Conservation (phyloP, 345 rosid genomes). For the Turritis glabra region DNA sequence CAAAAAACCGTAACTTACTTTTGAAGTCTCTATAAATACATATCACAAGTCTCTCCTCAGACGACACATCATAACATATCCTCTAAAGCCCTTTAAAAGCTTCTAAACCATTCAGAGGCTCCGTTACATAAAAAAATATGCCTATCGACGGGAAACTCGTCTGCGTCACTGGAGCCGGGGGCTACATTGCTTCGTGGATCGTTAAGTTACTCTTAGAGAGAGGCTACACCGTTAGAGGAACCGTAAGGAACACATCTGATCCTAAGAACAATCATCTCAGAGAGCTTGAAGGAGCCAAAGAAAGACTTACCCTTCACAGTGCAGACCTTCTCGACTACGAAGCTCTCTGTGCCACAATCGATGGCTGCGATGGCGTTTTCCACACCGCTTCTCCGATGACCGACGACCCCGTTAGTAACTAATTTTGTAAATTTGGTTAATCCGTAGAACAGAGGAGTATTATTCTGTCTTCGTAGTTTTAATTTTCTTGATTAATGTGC, state of each 20-base stretch:
- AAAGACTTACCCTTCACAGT: slow-evolving; percentile 70
- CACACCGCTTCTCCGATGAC: slow-evolving; percentile 97
- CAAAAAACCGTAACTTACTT: slow-evolving; percentile 10
- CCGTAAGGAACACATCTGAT: slow-evolving; percentile 87
- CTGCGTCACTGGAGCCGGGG: slow-evolving; percentile 98
- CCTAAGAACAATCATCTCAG: slow-evolving; percentile 84
- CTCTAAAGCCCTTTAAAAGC: not conserved
- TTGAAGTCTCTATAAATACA: slow-evolving; percentile 34
- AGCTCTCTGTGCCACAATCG: slow-evolving; percentile 63
- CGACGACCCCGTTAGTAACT: slow-evolving; percentile 82
- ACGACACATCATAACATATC: slow-evolving; percentile 20
- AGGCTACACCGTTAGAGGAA: slow-evolving; percentile 86
- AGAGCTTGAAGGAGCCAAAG: slow-evolving; percentile 87
- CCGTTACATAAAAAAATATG: slow-evolving; percentile 36
- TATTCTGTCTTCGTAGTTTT: not conserved
- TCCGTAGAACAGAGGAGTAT: not conserved
- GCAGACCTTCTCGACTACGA: slow-evolving; percentile 83
- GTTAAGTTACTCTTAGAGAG: slow-evolving; percentile 78
- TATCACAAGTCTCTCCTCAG: slow-evolving; percentile 11
- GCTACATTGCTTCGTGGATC: slow-evolving; percentile 97
- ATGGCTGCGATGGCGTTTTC: slow-evolving; percentile 92
- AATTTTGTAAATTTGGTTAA: not conserved
- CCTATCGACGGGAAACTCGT: slow-evolving; percentile 59
- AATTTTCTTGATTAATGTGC: not conserved
- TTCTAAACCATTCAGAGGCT: slow-evolving; percentile 11